Base-by-base conservation (phyloP, 176 grass and related monocot genomes). In the Oryza rufipogon region DNA sequence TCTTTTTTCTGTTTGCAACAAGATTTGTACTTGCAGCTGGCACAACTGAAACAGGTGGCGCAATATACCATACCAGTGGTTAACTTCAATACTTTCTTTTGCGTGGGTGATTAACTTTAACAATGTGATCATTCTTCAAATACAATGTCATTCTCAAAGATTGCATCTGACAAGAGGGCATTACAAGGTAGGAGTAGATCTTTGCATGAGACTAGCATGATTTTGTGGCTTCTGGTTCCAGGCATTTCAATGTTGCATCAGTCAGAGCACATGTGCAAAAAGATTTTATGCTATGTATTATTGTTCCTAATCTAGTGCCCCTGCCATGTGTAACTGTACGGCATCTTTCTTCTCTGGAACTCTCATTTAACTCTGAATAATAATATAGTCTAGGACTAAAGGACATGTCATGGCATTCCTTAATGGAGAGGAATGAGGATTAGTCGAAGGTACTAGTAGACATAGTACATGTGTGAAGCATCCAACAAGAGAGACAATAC, bases 281-380 rank as follows among this genome's bases (percentile, higher is more conserved):
- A 38, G 45, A 81, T 81, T 39, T 81, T 33, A 56, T 81, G 46
- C 64, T 1, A 49, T 45, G 48, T 45, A 63, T 71, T 71, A 14
- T 10, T 26, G 5, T 64, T 30, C 56, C 23, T 41, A 9, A 76
- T 33, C 23, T 45, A 61, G 51, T 34, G 39, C 13, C 9, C 39
- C 47, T 72, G 26, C 52, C 75, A 86, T 73, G 84, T 80, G 84
- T 80, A 76, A 77, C 22, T 42, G 73, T 71, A 77, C 20, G 23
- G 28, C 47, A 1, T 48, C 11, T 71, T 44, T 47, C 72, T 82
- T 39, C 63, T 39, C 20, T 49, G 15, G 20, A 71, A 70, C 65
- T 63, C 78, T 48, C 9, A 61, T 68, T 68, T 17, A 66, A 20
- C 22, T 58, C 60, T 79, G 4, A 52, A 10, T 6, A 70, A 81